Conservation (phyloP, 2,329 filamentous ascomycete genomes). For the Phoma herbarum region DNA sequence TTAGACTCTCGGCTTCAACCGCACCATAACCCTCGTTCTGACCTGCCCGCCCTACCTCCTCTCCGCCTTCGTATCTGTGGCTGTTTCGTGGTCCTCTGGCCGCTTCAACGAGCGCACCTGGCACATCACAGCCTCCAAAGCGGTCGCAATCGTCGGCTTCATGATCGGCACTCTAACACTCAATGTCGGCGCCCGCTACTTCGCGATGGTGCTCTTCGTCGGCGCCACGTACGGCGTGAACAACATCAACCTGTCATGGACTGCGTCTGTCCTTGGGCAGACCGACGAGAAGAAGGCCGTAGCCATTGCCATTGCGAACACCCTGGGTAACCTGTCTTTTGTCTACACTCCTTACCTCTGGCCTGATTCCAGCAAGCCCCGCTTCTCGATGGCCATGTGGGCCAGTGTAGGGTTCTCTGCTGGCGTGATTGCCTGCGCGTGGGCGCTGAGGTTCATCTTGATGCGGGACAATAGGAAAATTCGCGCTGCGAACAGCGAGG, state of each 20-base stretch:
- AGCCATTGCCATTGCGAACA: slow-evolving; percentile 52
- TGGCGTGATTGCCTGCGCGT: slow-evolving; percentile 24
- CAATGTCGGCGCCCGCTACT: slow-evolving; percentile 42
- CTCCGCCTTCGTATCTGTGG: slow-evolving; percentile 35
- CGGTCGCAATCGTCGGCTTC: slow-evolving; percentile 41
- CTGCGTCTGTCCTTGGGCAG: slow-evolving; percentile 49
- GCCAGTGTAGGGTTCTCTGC: slow-evolving; percentile 26
- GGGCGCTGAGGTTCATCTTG: slow-evolving; percentile 29
- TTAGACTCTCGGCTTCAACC: slow-evolving; percentile 40
- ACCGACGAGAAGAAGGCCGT: slow-evolving; percentile 55
- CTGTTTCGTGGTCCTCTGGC: slow-evolving; percentile 37
- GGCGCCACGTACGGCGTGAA: slow-evolving; percentile 43
- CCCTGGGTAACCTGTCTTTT: slow-evolving; percentile 48
- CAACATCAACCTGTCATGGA: slow-evolving; percentile 52
- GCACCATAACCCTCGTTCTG: slow-evolving; percentile 40
- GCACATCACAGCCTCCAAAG: slow-evolving; percentile 43
- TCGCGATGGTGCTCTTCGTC: slow-evolving; percentile 46
- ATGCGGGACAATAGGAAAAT: slow-evolving; percentile 35
- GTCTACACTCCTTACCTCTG: slow-evolving; percentile 42
- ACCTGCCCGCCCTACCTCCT: slow-evolving; percentile 46
- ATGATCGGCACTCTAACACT: slow-evolving; percentile 38
- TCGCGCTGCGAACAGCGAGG: slow-evolving; percentile 25
- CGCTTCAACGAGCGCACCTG: slow-evolving; percentile 42
- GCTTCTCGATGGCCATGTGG: slow-evolving; percentile 27
- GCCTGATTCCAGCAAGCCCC: slow-evolving; percentile 21